Evolutionary conservation across 139 green algal species (phyloP).

Genomic region (Chlorella vulgaris): DNA sequence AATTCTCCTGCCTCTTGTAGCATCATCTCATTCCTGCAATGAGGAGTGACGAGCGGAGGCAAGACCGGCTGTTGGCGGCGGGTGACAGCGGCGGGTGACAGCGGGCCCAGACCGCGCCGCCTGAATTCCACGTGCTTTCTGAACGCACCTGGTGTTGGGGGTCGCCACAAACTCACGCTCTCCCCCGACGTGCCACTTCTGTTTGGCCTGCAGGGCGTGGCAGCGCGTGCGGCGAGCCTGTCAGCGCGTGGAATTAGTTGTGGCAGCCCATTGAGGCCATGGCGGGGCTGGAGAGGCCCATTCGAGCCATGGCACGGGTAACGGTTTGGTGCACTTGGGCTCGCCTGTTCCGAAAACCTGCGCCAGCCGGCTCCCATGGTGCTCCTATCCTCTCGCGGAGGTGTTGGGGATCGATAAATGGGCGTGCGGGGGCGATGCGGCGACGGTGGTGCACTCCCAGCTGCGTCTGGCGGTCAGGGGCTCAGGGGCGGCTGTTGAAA

Average conservation of each 20-base stretch:
- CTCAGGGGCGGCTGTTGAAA: too few relatives aligned
- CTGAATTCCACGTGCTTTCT: background rate
- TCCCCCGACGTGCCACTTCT: slow-evolving; percentile 65
- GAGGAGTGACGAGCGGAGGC: background rate
- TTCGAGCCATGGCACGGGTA: slow-evolving; percentile 18
- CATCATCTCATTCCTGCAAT: slow-evolving; percentile 78
- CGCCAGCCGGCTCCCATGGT: slow-evolving; percentile 60
- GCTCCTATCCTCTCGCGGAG: background rate
- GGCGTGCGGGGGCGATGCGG: too few relatives aligned
- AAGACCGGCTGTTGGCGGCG: background rate
- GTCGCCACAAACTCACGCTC: slow-evolving; percentile 73
- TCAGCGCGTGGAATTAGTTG: background rate
- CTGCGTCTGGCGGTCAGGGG: too few relatives aligned
- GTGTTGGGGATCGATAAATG: too few relatives aligned
- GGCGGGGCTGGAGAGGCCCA: background rate
- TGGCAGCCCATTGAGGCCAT: background rate
- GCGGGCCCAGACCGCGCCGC: background rate
- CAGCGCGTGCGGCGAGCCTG: background rate
- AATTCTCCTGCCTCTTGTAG: slow-evolving; percentile 83
- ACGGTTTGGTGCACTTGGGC: slow-evolving; percentile 12
- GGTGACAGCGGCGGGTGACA: background rate
- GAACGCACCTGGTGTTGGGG: slow-evolving; percentile 63
- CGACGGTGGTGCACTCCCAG: too few relatives aligned
- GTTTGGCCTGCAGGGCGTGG: slow-evolving; percentile 48
- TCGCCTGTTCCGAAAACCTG: slow-evolving; percentile 45